Conservation (phyloP, 495 filamentous ascomycete species). For the Lasiosphaeriaceae sp. region DNA sequence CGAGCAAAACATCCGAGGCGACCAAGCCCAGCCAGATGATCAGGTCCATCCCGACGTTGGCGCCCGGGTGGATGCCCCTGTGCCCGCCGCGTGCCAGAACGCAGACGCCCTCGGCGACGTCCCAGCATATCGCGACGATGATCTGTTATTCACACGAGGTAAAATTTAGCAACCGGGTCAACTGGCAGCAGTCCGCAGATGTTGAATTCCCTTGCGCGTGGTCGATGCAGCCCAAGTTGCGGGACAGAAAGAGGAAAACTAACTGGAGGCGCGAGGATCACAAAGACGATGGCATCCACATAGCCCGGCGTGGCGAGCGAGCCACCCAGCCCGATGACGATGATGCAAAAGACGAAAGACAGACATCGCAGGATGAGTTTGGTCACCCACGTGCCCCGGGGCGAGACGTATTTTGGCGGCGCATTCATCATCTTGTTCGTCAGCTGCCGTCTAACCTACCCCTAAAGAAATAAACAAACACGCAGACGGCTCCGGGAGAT, state of each 20-base stretch:
- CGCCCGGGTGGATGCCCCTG: conserved; percentile 21
- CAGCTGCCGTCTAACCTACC: too few species aligned
- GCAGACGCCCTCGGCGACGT: conserved; percentile 13
- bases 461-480: too few species aligned
- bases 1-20: not conserved
- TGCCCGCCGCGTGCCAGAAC: conserved; percentile 12
- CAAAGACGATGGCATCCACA: not conserved
- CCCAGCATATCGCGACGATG: conserved; percentile 5
- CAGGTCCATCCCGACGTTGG: conserved; percentile 21
- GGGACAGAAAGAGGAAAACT: too few species aligned
- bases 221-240: too few species aligned
- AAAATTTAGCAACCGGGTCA: too few species aligned
- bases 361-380: conserved; percentile 13
- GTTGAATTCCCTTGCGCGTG: too few species aligned
- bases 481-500: too few species aligned
- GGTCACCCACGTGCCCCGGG: conserved; percentile 5
- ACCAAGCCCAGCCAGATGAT: conserved; percentile 18
- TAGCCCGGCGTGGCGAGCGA: not conserved
- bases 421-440: too few species aligned
- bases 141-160: too few species aligned
- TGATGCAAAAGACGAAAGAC: conserved; percentile 7
- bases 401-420: conserved; percentile 4
- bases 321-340: conserved; percentile 5
- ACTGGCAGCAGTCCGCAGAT: too few species aligned
- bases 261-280: not conserved